phyloP scores from a whole-genome alignment of 2,329 filamentous ascomycete species.

The Fusarium temperatum region DNA sequence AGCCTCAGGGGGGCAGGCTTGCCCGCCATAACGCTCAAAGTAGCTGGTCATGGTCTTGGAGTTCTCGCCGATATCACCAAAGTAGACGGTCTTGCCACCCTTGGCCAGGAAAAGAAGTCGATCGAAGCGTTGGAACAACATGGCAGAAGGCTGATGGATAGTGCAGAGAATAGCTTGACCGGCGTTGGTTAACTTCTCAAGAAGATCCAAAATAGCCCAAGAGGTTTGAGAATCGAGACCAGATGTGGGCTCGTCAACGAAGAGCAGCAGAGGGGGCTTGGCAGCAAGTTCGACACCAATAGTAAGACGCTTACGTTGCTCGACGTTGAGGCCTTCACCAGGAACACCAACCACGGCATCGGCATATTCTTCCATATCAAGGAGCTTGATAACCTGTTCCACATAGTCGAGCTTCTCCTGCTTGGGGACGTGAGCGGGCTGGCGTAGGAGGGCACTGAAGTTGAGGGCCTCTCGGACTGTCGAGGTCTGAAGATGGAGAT shows the following conservation, averaged over 20 bases:
- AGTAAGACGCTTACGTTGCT: slow-evolving; percentile 80
- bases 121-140: slow-evolving; percentile 93
- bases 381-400: slow-evolving; percentile 86
- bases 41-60: slow-evolving; percentile 75
- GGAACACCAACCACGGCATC: slow-evolving; percentile 91
- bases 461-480: slow-evolving; percentile 89
- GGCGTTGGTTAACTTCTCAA: slow-evolving; percentile 88
- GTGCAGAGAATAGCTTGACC: slow-evolving; percentile 96
- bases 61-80: slow-evolving; percentile 79
- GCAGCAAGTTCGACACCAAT: slow-evolving; percentile 97
- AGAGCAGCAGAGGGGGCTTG: slow-evolving; percentile 87
- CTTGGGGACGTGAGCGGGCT: slow-evolving; percentile 76
- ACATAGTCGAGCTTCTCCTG: slow-evolving; percentile 88
- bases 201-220: slow-evolving; percentile 87
- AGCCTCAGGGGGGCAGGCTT: slow-evolving; percentile 69
- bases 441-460: slow-evolving; percentile 86
- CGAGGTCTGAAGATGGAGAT: slow-evolving; percentile 84
- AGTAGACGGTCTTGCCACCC: slow-evolving; percentile 83
- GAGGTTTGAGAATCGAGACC: slow-evolving; percentile 94
- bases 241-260: slow-evolving; percentile 94
- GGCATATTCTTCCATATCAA: slow-evolving; percentile 90
- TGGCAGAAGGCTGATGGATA: slow-evolving; percentile 95
- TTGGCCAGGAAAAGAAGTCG: slow-evolving; percentile 79
- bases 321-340: slow-evolving; percentile 82
- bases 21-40: slow-evolving; percentile 77